Conservation (phyloP, 1,284 basidiomycete species). For the Porodaedalea pini region DNA sequence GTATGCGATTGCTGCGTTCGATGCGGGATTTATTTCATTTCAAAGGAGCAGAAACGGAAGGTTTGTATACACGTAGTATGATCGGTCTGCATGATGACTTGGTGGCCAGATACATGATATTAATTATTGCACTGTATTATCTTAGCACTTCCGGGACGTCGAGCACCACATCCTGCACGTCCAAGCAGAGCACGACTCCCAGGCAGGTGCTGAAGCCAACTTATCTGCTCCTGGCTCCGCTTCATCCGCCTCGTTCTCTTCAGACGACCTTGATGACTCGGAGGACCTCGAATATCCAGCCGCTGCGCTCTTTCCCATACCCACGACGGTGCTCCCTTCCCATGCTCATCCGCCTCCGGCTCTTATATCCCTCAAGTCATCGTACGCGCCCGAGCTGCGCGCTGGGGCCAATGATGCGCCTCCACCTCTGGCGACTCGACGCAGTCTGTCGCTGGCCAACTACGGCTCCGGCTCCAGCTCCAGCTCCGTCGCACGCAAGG, state of each 20-base stretch:
- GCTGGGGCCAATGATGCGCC: too few relatives aligned
- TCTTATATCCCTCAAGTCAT: not conserved
- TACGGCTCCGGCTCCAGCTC: not conserved
- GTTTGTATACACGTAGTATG: not conserved
- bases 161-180: slow-evolving; percentile 1
- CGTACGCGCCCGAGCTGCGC: not conserved
- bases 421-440: not conserved
- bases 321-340: not conserved
- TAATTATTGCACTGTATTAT: not conserved
- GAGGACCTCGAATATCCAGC: not conserved
- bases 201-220: too few relatives aligned
- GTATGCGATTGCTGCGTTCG: slow-evolving; percentile 4
- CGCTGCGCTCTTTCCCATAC: slow-evolving; percentile 1
- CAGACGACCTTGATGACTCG: not conserved
- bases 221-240: too few relatives aligned
- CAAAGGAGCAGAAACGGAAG: slow-evolving; percentile 8
- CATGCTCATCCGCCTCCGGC: not conserved
- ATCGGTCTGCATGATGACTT: not conserved
- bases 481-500: not conserved
- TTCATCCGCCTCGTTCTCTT: too few relatives aligned
- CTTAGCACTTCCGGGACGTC: slow-evolving; percentile 9
- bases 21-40: slow-evolving; percentile 12
- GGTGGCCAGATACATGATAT: too few relatives aligned
- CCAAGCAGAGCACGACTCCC: not conserved
- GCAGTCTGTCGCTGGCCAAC: not conserved